A percentile compares a stretch with the other conserved stretches of the same genome.
Conservation (phyloP, 192 early-diverging fungal genomes). For the Diversispora eburnea region DNA sequence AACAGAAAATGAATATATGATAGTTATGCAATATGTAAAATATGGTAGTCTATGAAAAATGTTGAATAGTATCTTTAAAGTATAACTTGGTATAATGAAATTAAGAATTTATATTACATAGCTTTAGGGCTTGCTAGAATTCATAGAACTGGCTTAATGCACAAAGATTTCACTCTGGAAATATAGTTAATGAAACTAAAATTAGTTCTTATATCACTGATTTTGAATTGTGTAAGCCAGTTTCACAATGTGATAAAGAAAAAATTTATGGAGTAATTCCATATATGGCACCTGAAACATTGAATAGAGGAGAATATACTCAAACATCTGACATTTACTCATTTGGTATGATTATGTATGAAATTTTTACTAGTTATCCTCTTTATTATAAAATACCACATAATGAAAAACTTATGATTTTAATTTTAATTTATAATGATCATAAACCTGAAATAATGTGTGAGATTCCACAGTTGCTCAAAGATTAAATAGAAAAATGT, state of each 20-base stretch:
- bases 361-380: conserved; percentile 34
- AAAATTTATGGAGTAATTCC: conserved; percentile 36
- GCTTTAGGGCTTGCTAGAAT: conserved; percentile 31
- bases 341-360: conserved; percentile 42
- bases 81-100: neutral
- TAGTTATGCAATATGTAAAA: conserved; percentile 39
- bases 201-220: conserved; percentile 25
- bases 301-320: conserved; percentile 2
- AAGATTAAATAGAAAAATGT: conserved; percentile 34
- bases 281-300: conserved; percentile 36
- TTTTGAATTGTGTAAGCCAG: conserved; percentile 33
- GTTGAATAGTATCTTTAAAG: neutral
- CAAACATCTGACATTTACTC: conserved; percentile 35
- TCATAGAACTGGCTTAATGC: conserved; percentile 38
- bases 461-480: conserved; percentile 31
- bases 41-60: neutral
- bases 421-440: conserved; percentile 30
- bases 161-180: conserved; percentile 44
- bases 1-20: conserved; percentile 34
- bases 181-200: conserved; percentile 34
- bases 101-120: conserved; percentile 19
- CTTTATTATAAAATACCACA: conserved; percentile 34
- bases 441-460: conserved; percentile 31
- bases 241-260: neutral
- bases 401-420: conserved; percentile 28